These are phyloP conservation scores for Ocimum tenuiflorum DNA, from an alignment of 257 asterid genomes.

Conservation along the genomic window DNA sequence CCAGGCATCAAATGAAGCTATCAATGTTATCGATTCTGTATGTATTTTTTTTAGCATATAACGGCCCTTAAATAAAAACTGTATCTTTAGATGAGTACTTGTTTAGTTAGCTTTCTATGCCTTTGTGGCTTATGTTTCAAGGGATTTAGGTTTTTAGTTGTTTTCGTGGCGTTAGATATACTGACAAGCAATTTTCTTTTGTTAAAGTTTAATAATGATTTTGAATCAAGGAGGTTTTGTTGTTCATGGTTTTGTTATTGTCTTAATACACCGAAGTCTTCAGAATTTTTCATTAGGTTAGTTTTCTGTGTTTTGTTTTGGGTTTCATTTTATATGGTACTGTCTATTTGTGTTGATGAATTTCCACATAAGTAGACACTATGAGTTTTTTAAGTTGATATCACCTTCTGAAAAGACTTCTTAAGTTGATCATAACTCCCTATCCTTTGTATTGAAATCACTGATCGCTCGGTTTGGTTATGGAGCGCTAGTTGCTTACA, in stretches of 20 bases:
- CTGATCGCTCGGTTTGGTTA: no score
- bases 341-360: neutral
- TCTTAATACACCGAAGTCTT: neutral
- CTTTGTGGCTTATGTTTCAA: neutral
- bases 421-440: no score
- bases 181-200: neutral
- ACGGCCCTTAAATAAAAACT: neutral
- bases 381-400: no score
- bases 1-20: constrained; percentile 84
- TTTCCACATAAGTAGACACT: neutral
- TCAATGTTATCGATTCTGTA: constrained; percentile 84
- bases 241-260: neutral
- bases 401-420: no score
- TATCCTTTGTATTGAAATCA: no score
- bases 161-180: neutral
- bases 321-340: neutral
- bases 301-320: neutral
- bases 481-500: neutral
- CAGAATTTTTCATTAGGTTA: neutral
- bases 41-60: neutral
- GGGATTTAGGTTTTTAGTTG: neutral
- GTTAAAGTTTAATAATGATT: neutral
- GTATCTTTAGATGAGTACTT: constrained; percentile 3
- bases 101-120: constrained; percentile 2
- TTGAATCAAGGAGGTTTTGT: neutral